Conservation (phyloP, 2,329 filamentous ascomycete genomes). For the Paecilomyces dactylethromorphus region DNA sequence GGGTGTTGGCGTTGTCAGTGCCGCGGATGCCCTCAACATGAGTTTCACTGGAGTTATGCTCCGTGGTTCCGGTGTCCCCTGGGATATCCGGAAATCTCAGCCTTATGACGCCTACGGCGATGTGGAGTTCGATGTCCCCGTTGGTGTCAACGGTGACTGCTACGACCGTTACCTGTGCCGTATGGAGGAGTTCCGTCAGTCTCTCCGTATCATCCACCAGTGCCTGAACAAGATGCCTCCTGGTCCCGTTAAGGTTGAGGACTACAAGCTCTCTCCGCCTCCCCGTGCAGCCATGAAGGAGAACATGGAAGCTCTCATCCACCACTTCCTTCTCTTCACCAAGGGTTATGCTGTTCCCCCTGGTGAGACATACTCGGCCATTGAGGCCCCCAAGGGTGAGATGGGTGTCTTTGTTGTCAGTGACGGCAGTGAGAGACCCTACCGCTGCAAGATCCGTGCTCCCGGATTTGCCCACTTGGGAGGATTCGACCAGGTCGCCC, state of each 20-base stretch:
- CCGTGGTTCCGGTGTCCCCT: constrained; percentile 89
- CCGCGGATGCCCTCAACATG: constrained; percentile 92
- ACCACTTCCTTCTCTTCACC: constrained; percentile 97
- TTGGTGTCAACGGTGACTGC: constrained; percentile 95
- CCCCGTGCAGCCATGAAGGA: constrained; percentile 99
- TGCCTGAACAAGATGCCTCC: constrained; percentile 98
- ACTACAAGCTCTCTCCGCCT: constrained; percentile 96
- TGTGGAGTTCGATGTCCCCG: constrained; percentile 96
- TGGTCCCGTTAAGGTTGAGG: constrained; percentile 89
- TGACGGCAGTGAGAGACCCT: constrained; percentile 92
- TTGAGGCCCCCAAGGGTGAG: constrained; percentile 99
- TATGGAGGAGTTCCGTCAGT: constrained; percentile 99
- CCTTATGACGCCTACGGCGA: constrained; percentile 97
- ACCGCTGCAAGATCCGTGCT: constrained; percentile 94
- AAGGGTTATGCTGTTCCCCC: constrained; percentile 97
- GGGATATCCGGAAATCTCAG: constrained; percentile 92
- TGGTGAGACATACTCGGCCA: constrained; percentile 94
- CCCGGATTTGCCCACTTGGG: constrained; percentile 92
- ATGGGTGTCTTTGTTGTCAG: constrained; percentile 97
- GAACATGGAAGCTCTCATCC: constrained; percentile 99
- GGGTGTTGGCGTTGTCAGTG: constrained; percentile 84
- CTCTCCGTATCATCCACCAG: constrained; percentile 95
- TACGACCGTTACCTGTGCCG: constrained; percentile 98
- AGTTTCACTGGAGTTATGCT: constrained; percentile 98
- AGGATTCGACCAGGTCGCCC: constrained; percentile 88